Conservation (phyloP, 1,139 yeast genomes). For the Candida sanyaensis region DNA sequence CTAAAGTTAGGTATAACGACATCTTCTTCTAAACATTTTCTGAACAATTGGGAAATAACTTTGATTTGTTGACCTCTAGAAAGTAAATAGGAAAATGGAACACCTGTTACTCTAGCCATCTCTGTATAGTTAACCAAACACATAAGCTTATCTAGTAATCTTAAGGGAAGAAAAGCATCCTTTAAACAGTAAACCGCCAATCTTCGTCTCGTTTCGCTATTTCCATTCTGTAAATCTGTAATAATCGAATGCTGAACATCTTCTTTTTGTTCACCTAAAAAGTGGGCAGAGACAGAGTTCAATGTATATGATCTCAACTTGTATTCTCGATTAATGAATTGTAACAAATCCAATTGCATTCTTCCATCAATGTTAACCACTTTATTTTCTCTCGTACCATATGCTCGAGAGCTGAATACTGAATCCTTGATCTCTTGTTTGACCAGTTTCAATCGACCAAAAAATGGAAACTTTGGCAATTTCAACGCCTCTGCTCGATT, state of each 20-base stretch:
- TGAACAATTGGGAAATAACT: constrained; percentile 90
- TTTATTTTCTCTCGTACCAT: constrained; percentile 93
- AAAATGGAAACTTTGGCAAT: constrained; percentile 73
- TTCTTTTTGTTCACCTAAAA: constrained; percentile 93
- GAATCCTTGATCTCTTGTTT: constrained; percentile 82
- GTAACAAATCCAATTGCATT: constrained; percentile 90
- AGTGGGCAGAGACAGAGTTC: constrained; percentile 94
- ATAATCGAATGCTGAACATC: constrained; percentile 97
- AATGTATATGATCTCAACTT: constrained; percentile 92
- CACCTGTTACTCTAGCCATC: constrained; percentile 99
- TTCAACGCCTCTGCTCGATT: constrained; percentile 82
- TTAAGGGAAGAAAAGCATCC: constrained; percentile 89
- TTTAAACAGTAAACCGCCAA: constrained; percentile 96
- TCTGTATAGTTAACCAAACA: constrained; percentile 96
- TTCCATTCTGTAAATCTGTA: constrained; percentile 92
- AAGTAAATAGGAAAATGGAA: constrained; percentile 87
- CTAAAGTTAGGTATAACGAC: constrained; percentile 89
- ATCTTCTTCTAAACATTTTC: constrained; percentile 85
- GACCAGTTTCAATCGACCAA: constrained; percentile 70
- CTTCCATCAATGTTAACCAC: constrained; percentile 93
- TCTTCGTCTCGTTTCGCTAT: constrained; percentile 87
- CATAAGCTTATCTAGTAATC: constrained; percentile 91
- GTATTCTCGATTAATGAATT: constrained; percentile 91
- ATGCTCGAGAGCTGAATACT: constrained; percentile 90
- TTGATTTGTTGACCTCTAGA: constrained; percentile 97